These are phyloP conservation scores for Zygoascus flipseniorum DNA, from an alignment of 805 yeast species.

Conservation along the genomic window DNA sequence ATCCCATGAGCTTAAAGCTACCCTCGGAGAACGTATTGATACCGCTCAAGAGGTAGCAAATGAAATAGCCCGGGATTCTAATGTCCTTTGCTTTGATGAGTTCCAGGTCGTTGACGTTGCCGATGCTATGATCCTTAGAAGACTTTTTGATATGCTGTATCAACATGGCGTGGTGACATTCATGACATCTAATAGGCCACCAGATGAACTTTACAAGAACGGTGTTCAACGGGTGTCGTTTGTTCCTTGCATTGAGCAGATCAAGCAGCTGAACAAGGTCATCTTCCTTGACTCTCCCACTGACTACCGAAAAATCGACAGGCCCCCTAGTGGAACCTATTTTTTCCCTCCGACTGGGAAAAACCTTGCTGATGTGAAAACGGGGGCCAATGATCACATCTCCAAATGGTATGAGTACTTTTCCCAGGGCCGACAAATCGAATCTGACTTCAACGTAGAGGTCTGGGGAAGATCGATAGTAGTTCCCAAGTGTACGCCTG, in stretches of 20 bases:
- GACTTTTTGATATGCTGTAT: slow-evolving; percentile 59
- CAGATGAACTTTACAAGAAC: slow-evolving; percentile 85
- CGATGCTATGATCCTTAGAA: slow-evolving; percentile 90
- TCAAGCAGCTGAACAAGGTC: slow-evolving; percentile 67
- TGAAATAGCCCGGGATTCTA: slow-evolving; percentile 67
- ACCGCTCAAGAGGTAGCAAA: slow-evolving; percentile 78
- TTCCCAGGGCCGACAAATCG: slow-evolving; percentile 46
- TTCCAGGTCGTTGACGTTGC: slow-evolving; percentile 98
- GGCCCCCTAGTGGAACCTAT: slow-evolving; percentile 75
- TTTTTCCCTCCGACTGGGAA: slow-evolving; percentile 57
- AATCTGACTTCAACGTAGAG: slow-evolving; percentile 29
- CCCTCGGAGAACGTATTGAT: slow-evolving; percentile 67
- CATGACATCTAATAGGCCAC: slow-evolving; percentile 92
- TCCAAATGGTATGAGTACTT: slow-evolving; percentile 75
- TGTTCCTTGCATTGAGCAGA: slow-evolving; percentile 79
- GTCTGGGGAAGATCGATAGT: slow-evolving; percentile 85
- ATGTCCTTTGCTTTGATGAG: slow-evolving; percentile 89
- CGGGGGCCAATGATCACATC: slow-evolving; percentile 52
- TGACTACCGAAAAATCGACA: slow-evolving; percentile 83
- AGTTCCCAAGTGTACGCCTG: slow-evolving; percentile 71
- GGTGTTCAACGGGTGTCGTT: slow-evolving; percentile 91
- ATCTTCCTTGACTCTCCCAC: slow-evolving; percentile 82
- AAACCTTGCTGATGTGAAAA: slow-evolving; percentile 41
- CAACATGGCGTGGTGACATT: slow-evolving; percentile 87
- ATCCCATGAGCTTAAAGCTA: slow-evolving; percentile 60